Percentiles rank a stretch among this genome's conserved stretches.
phyloP scores from a whole-genome alignment of 129 eudicot genomes.

The Flaveria linearis region DNA sequence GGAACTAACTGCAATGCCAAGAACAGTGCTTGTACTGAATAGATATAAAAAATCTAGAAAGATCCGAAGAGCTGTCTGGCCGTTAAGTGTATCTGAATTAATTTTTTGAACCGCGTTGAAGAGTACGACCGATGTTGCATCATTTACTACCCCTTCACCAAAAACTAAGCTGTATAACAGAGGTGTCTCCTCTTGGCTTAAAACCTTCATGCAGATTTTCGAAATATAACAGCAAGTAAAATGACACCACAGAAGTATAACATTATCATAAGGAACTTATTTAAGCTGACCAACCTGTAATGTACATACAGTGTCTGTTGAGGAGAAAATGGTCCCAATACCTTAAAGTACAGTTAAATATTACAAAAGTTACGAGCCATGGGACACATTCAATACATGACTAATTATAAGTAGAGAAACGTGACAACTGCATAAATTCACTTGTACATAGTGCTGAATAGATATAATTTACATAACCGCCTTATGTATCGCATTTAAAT shows the following conservation, averaged over 20 bases:
- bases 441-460: background rate
- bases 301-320: constrained; percentile 95
- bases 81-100: constrained; percentile 52
- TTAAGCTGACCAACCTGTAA: constrained; percentile 58
- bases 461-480: background rate
- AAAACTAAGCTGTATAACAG: constrained; percentile 88
- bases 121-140: constrained; percentile 92
- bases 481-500: background rate
- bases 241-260: background rate
- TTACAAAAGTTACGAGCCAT: background rate
- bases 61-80: constrained; percentile 50
- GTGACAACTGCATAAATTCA: background rate
- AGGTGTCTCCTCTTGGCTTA: constrained; percentile 91
- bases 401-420: background rate
- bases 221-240: background rate
- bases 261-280: constrained; percentile 1
- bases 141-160: constrained; percentile 98
- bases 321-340: constrained; percentile 85
- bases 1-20: constrained; percentile 72
- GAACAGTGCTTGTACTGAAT: constrained; percentile 79
- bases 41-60: constrained; percentile 67
- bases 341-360: constrained; percentile 44
- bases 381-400: background rate
- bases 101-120: constrained; percentile 90
- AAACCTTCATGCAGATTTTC: constrained; percentile 44